Conservation (phyloP, 2,329 filamentous ascomycete species). For the Polytolypa hystricis region DNA sequence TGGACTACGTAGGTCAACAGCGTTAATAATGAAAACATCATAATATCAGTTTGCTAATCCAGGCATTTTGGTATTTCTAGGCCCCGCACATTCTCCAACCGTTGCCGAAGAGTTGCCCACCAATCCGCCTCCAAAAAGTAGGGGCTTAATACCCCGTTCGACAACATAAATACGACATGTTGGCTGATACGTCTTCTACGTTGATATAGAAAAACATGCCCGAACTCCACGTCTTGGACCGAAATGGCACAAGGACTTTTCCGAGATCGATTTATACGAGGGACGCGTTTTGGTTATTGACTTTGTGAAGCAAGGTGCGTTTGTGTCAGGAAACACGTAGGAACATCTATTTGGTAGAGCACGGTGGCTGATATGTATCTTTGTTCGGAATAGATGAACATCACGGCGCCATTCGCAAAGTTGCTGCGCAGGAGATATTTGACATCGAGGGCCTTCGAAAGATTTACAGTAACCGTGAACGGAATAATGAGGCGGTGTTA, state of each 20-base stretch:
- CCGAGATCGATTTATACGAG: conserved; percentile 16
- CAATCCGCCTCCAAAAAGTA: neutral
- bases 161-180: neutral
- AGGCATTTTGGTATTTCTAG: neutral
- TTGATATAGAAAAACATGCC: conserved; percentile 3
- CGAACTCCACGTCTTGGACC: conserved; percentile 16
- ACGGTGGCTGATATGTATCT: neutral
- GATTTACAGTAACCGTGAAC: conserved; percentile 29
- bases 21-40: neutral
- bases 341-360: too few species aligned
- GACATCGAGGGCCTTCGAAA: conserved; percentile 33
- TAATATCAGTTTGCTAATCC: neutral
- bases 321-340: neutral
- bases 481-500: conserved; percentile 18
- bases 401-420: conserved; percentile 30
- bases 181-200: too few species aligned
- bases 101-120: conserved; percentile 10
- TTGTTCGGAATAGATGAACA: conserved; percentile 20
- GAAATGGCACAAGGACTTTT: conserved; percentile 26
- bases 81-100: conserved; percentile 4
- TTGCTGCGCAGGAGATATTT: conserved; percentile 39
- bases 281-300: conserved; percentile 43
- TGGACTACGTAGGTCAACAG: conserved; percentile 3
- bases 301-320: conserved; percentile 30
- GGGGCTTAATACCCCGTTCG: neutral